Conservation (phyloP, 768 basidiomycete species). For the Lentinula aciculospora region DNA sequence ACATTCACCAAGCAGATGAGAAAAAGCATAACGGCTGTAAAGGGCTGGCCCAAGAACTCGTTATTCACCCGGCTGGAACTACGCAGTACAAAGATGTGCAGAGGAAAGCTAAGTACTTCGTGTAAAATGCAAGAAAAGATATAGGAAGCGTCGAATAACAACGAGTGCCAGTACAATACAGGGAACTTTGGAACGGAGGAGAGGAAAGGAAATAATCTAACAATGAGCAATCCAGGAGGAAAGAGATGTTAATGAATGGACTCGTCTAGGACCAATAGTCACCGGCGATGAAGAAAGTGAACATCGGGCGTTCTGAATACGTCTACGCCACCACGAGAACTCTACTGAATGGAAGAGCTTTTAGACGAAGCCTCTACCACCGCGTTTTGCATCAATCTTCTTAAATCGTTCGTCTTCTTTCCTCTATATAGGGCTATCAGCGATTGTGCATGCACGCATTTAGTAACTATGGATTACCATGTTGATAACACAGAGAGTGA, state of each 20-base stretch:
- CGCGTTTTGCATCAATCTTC: constrained; percentile 86
- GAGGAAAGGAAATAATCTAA: not conserved
- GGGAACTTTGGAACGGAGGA: not conserved
- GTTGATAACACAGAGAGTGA: constrained; percentile 83
- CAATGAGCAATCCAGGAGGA: not conserved
- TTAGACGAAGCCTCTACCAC: constrained; percentile 82
- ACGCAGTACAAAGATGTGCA: not conserved
- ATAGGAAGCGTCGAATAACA: not conserved
- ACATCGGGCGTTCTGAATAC: not conserved
- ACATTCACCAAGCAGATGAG: not conserved
- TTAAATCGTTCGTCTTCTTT: constrained; percentile 79
- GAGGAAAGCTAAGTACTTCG: not conserved
- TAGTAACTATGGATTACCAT: constrained; percentile 35
- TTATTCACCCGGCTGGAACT: constrained; percentile 1
- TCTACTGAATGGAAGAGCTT: not conserved
- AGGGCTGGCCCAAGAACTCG: constrained; percentile 1
- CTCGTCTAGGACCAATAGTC: not conserved
- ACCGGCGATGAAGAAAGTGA: not conserved
- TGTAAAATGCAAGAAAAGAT: not conserved
- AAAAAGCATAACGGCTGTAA: not conserved
- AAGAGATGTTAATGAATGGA: not conserved
- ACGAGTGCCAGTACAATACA: constrained; percentile 5
- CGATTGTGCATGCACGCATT: constrained; percentile 8
- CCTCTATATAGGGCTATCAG: constrained; percentile 38
- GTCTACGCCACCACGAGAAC: not conserved